Evolutionary conservation across 305 asterid species (phyloP).

Genomic region (Coffea humblotiana): DNA sequence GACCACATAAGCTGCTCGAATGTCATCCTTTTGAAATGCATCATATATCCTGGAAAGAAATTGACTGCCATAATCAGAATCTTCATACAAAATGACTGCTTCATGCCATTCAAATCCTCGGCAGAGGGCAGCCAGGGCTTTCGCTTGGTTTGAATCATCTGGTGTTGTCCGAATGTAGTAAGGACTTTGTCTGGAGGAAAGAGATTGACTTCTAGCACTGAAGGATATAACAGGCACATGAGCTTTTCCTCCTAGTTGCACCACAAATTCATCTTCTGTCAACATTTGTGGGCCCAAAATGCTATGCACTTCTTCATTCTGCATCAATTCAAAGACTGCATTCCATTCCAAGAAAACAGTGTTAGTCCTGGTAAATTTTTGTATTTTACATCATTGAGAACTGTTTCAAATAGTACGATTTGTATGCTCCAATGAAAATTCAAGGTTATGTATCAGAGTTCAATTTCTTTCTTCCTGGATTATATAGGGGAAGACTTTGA

Average conservation of each 20-base stretch:
- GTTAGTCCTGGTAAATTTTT: not conserved
- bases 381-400: not conserved
- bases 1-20: conserved; percentile 31
- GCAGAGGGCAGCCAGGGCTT: conserved; percentile 53
- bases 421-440: not conserved
- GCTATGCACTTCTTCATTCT: conserved; percentile 47
- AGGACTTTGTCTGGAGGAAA: conserved; percentile 24
- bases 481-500: not conserved
- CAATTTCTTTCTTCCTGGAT: not conserved
- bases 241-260: conserved; percentile 43
- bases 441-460: not conserved
- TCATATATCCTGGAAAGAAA: conserved; percentile 40
- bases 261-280: conserved; percentile 35
- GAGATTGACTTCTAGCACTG: conserved; percentile 33
- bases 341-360: not conserved
- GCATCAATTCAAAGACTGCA: conserved; percentile 46
- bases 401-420: not conserved
- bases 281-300: conserved; percentile 40
- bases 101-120: conserved; percentile 46
- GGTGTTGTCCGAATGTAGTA: conserved; percentile 44
- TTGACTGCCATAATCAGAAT: conserved; percentile 37
- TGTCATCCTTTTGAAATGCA: conserved; percentile 37
- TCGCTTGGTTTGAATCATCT: conserved; percentile 44
- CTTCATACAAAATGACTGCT: conserved; percentile 46
- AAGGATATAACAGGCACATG: conserved; percentile 57